Conservation (phyloP, 2,329 filamentous ascomycete species). For the Plectosphaerella plurivora region DNA sequence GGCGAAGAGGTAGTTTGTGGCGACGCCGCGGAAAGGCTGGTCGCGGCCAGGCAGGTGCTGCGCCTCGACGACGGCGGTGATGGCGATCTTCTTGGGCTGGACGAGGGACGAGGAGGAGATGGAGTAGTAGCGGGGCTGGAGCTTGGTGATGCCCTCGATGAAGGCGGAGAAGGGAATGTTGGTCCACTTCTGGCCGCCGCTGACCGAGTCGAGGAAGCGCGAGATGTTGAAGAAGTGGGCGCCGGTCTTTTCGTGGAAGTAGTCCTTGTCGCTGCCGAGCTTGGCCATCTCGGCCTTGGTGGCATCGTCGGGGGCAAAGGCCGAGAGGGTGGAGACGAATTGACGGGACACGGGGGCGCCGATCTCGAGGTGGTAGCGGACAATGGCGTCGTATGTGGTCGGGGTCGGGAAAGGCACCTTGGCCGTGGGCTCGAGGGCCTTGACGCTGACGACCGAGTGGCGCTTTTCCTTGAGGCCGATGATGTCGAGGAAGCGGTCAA, state of each 20-base stretch:
- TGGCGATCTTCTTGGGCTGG: slow-evolving; percentile 90
- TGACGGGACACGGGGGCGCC: slow-evolving; percentile 94
- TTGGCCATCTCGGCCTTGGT: slow-evolving; percentile 84
- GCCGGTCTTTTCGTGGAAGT: slow-evolving; percentile 83
- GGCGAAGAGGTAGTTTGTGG: slow-evolving; percentile 93
- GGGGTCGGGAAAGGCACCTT: slow-evolving; percentile 97
- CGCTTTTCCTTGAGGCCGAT: slow-evolving; percentile 74
- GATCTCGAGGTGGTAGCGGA: slow-evolving; percentile 96
- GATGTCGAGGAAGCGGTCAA: slow-evolving; percentile 81
- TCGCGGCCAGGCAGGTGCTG: slow-evolving; percentile 70
- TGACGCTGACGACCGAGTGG: slow-evolving; percentile 79
- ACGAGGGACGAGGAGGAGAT: slow-evolving; percentile 96
- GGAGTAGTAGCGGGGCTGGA: slow-evolving; percentile 98
- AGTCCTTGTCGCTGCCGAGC: slow-evolving; percentile 89
- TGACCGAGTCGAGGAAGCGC: slow-evolving; percentile 70
- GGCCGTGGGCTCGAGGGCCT: slow-evolving; percentile 87
- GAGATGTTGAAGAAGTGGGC: slow-evolving; percentile 85
- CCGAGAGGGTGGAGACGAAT: slow-evolving; percentile 79
- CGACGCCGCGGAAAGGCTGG: slow-evolving; percentile 84
- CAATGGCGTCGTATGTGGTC: slow-evolving; percentile 90
- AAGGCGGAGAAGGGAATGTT: slow-evolving; percentile 90
- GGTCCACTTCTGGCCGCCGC: slow-evolving; percentile 71
- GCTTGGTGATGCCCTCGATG: slow-evolving; percentile 88
- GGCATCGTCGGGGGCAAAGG: slow-evolving; percentile 82
- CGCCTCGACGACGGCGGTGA: slow-evolving; percentile 92